Conservation (phyloP, 371 early-diverging fungal genomes). For the Mucor circinelloides region DNA sequence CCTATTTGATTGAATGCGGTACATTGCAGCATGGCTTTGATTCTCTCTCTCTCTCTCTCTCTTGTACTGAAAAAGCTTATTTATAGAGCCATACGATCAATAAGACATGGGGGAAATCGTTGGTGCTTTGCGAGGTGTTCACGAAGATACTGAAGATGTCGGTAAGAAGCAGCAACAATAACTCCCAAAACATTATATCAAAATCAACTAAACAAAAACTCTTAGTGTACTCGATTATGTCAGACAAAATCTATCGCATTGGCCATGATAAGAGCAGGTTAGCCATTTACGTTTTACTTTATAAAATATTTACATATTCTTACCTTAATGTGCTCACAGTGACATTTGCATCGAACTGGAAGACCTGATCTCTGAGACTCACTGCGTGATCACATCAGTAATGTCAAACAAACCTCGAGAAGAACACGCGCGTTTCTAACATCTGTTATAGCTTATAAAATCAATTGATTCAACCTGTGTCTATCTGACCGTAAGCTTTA, state of each 20-base stretch:
- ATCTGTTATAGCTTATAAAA: neutral
- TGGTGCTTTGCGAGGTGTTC: neutral
- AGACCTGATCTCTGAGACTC: neutral
- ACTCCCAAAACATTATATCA: neutral
- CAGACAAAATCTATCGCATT: neutral
- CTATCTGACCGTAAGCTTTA: conserved; percentile 6
- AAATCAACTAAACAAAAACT: neutral
- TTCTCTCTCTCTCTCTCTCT: too few relatives aligned
- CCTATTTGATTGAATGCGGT: too few relatives aligned
- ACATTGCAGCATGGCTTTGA: too few relatives aligned
- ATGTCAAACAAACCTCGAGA: neutral
- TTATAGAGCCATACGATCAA: neutral
- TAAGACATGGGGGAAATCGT: neutral
- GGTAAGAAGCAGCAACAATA: neutral
- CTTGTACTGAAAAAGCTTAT: neutral
- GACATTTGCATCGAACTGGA: neutral
- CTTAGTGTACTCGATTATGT: neutral
- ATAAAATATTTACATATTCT: neutral
- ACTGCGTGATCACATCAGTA: conserved; percentile 3
- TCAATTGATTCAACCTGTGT: neutral
- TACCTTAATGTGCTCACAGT: neutral
- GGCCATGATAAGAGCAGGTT: neutral
- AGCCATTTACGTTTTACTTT: neutral
- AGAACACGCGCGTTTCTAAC: neutral
- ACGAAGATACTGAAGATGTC: neutral